Base-by-base conservation (phyloP, 345 rosid genomes). In the Populus ilicifolia region DNA sequence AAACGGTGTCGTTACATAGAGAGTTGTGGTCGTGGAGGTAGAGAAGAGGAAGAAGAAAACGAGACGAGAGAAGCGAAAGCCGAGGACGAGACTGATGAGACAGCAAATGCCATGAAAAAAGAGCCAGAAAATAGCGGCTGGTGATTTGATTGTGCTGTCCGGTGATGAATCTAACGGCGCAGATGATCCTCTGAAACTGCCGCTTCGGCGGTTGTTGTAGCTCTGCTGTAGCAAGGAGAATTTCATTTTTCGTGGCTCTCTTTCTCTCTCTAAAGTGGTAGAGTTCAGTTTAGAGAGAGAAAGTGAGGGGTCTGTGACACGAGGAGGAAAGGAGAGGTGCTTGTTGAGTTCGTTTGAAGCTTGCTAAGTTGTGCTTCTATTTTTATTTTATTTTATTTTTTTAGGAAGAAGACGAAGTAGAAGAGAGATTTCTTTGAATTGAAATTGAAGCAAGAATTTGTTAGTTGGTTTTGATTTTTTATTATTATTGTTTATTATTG, bases 21-120 rank as follows among this genome's bases (percentile, higher is more conserved):
- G 76, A 17, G 83, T 80, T 21, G 90, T 30, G 52, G 81, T 36
- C 72, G 83, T 10, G 33, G 96, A 84, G 41, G 96, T 87, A 16
- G 99, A 89, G 90, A 93, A 90, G 77, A 96, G 85, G 76, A 96
- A 86, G 86, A 96, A 89, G 88, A 96, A 94, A 62, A 94, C 94
- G 18, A 96, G 85, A 35, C 97, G 92, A 23, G 98, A 96, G 89
- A 96, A 94, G 74, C 99, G 90, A 75, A 87, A 96, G 3, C 99
- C 99, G 23, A 96, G 94, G 35, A 96, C 86, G 66, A 96, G 85
- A 71, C 97, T 92, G 17, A 96, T 83, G 78, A 96, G 88, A 85
- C 99, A 96, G 74, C 94, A 91, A 20, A 96, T 80, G 77, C 90
- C 93, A 62, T 96, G 98, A 35, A 94, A 59, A 65, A 88, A 30